These are phyloP conservation scores for Fusarium buxicola DNA, from an alignment of 2,329 filamentous ascomycete genomes.

Conservation along the genomic window DNA sequence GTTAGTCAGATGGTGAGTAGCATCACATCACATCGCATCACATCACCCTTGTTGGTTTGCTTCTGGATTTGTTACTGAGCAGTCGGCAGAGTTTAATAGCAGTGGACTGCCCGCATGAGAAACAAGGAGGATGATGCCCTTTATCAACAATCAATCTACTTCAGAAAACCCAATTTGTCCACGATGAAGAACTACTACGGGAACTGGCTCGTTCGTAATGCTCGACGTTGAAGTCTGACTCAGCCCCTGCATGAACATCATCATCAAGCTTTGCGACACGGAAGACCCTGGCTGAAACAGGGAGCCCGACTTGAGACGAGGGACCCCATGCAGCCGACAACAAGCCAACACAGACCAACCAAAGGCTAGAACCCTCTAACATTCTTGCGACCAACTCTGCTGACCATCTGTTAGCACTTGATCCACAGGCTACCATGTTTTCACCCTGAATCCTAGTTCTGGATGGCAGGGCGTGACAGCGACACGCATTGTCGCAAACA, in stretches of 20 bases:
- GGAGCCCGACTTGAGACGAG: conserved; percentile 27
- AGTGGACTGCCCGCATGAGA: conserved; percentile 15
- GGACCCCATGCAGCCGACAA: conserved; percentile 18
- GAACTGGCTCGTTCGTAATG: neutral
- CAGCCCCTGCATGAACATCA: conserved; percentile 30
- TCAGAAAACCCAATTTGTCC: conserved; percentile 11
- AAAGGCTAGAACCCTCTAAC: conserved; percentile 23
- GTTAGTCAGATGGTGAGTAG: neutral
- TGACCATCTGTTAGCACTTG: conserved; percentile 20
- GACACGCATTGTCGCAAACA: conserved; percentile 22
- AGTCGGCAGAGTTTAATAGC: neutral
- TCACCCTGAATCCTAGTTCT: conserved; percentile 22
- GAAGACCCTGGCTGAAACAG: conserved; percentile 33
- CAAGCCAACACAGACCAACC: conserved; percentile 8
- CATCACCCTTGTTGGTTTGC: conserved; percentile 1
- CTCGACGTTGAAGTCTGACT: conserved; percentile 3
- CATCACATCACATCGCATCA: too few relatives aligned
- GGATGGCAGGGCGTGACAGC: conserved; percentile 6
- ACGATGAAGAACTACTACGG: neutral
- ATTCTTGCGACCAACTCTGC: conserved; percentile 20
- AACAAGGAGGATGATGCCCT: conserved; percentile 12
- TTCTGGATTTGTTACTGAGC: neutral
- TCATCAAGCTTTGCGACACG: conserved; percentile 31
- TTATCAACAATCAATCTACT: conserved; percentile 25
- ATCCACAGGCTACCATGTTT: conserved; percentile 15